phyloP scores from a whole-genome alignment of 2,329 filamentous ascomycete species.

The Aureobasidium musti region DNA sequence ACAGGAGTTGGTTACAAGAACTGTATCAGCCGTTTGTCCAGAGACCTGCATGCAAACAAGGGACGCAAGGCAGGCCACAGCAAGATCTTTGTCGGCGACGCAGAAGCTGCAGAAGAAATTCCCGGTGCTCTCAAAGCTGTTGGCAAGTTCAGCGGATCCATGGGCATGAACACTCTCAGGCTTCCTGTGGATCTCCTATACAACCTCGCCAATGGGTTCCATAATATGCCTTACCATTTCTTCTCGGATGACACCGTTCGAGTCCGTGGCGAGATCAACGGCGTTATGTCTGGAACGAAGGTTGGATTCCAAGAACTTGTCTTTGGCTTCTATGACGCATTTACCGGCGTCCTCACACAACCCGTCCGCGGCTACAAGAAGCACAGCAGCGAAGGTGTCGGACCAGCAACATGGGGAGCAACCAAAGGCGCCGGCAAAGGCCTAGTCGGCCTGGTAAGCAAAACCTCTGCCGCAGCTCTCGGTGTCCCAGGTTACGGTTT shows the following conservation, averaged over 20 bases:
- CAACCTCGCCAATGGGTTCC: conserved; percentile 64
- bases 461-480: conserved; percentile 3
- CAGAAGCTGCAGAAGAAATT: conserved; percentile 6
- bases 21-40: conserved; percentile 5
- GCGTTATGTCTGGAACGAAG: conserved; percentile 59
- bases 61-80: background rate
- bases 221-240: conserved; percentile 69
- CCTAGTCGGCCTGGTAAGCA: background rate
- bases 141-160: background rate
- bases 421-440: conserved; percentile 7
- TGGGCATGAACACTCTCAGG: conserved; percentile 7
- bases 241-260: conserved; percentile 66
- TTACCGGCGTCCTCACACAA: conserved; percentile 63
- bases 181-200: conserved; percentile 16
- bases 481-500: conserved; percentile 15
- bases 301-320: conserved; percentile 25
- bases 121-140: conserved; percentile 1
- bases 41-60: conserved; percentile 7
- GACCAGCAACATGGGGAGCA: background rate
- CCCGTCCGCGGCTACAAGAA: conserved; percentile 48
- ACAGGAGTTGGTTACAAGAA: conserved; percentile 22
- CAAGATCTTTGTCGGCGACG: conserved; percentile 5
- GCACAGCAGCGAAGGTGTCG: conserved; percentile 12
- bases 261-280: conserved; percentile 63
- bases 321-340: conserved; percentile 50